These are phyloP conservation scores for Phanerodontia chrysosporium DNA, from an alignment of 768 basidiomycete species.

Conservation along the genomic window DNA sequence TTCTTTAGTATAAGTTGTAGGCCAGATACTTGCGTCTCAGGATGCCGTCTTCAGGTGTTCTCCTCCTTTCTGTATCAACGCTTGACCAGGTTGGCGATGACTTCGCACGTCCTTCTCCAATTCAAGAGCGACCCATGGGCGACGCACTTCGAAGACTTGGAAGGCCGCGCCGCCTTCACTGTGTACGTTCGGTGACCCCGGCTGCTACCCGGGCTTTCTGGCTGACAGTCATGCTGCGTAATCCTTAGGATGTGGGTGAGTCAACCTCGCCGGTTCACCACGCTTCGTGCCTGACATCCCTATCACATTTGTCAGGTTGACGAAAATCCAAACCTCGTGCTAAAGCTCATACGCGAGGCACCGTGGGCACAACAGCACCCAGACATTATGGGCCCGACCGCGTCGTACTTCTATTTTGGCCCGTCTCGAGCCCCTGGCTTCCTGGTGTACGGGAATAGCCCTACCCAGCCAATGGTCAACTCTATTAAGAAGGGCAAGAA, in stretches of 20 bases:
- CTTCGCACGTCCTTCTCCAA: constrained; percentile 51
- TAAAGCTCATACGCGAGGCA: constrained; percentile 60
- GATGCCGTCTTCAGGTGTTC: neutral
- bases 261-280: neutral
- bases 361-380: constrained; percentile 67
- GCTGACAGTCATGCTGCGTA: no score
- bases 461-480: constrained; percentile 51
- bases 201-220: no score
- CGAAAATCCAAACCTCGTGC: constrained; percentile 54
- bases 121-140: constrained; percentile 61
- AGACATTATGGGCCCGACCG: constrained; percentile 75
- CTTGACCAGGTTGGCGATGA: neutral
- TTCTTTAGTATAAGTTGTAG: constrained; percentile 9
- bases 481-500: constrained; percentile 49
- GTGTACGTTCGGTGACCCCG: no score
- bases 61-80: constrained; percentile 14
- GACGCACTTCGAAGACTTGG: constrained; percentile 58
- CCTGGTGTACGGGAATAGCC: constrained; percentile 65
- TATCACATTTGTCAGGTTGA: constrained; percentile 39
- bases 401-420: constrained; percentile 73
- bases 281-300: neutral
- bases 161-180: constrained; percentile 61
- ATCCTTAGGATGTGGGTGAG: neutral
- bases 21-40: neutral
- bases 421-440: constrained; percentile 58